Percentiles rank a stretch among this genome's conserved stretches.
phyloP scores from a whole-genome alignment of 257 asterid species.

The Henckelia pumila region DNA sequence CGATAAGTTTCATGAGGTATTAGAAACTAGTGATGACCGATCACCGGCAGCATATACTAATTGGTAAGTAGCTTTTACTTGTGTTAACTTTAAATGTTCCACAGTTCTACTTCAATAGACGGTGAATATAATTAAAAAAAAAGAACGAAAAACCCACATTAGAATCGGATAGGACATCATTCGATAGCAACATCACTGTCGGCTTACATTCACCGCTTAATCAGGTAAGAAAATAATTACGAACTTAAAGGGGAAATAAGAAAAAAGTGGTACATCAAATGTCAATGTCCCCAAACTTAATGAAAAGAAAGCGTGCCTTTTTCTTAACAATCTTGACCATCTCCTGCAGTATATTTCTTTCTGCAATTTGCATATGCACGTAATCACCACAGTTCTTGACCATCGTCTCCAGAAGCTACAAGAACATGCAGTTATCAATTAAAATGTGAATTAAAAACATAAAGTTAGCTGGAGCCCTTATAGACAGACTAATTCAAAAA shows the following conservation, averaged over 20 bases:
- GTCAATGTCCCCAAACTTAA: not conserved
- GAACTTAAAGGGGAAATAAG: not conserved
- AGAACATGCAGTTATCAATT: slow-evolving; percentile 17
- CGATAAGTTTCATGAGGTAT: not conserved
- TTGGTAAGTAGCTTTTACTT: not conserved
- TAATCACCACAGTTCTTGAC: slow-evolving; percentile 96
- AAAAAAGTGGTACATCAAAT: not conserved
- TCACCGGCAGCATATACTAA: not conserved
- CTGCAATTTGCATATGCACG: slow-evolving; percentile 90
- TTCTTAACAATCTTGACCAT: slow-evolving; percentile 91
- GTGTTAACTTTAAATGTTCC: not conserved
- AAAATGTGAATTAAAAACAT: slow-evolving; percentile 12
- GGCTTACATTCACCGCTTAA: not conserved
- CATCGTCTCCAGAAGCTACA: slow-evolving; percentile 90
- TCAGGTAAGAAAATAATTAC: not conserved
- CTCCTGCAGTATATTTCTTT: slow-evolving; percentile 73
- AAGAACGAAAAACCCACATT: not conserved
- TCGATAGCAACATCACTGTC: not conserved
- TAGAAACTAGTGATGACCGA: not conserved
- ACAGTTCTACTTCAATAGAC: not conserved
- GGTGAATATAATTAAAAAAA: not conserved
- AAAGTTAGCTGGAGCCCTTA: not conserved
- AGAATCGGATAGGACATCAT: slow-evolving; percentile 6
- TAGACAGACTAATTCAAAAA: too few species aligned
- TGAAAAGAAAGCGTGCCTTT: slow-evolving; percentile 46